Base-by-base conservation (phyloP, 805 yeast species). In the Cyberlindnera nakhonratchasimensis region DNA sequence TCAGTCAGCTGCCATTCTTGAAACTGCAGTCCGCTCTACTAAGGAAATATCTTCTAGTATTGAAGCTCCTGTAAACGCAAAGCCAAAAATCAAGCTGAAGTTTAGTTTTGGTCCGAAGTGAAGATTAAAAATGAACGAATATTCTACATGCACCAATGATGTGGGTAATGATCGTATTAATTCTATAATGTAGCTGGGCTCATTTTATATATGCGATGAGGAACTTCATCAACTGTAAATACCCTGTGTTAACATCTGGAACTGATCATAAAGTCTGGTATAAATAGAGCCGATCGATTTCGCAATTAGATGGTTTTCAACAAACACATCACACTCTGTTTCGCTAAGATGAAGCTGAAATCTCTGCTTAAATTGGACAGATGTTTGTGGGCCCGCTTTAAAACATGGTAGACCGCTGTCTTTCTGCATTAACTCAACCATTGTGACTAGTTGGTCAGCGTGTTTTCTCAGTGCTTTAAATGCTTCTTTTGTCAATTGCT, bases 391-490 rank as follows among this genome's bases (percentile, higher is more conserved):
- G 0, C 97, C 96, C 31, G 84, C 86, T 45, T 80, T 82, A 68
- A 93, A 93, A 59, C 99, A 93, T 1, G 99, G 98, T 40, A 91
- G 72, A 36, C 71, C 74, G 8, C 96, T 88, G 51, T 91, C 96
- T 51, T 81, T 82, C 58, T 86, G 95, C 99, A 93, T 93, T 52
- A 93, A 70, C 50, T 89, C 96, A 42, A 95, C 96, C 73, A 93
- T 76, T 21, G 82, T 77, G 1, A 91, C 74, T 20, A 93, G 66
- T 40, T 81, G 84, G 36, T 83, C 90, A 5, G 88, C 76, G 46
- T 86, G 74, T 48, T 77, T 75, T 46, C 98, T 72, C 29, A 93
- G 59, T 2, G 85, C 78, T 45, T 72, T 75, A 67, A 90, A 93
- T 11, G 95, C 85, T 12, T 75, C 72, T 52, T 84, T 85, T 54